These are phyloP conservation scores for Chlorokybus atmophyticus DNA, from an alignment of 139 green algal species.

Conservation along the genomic window DNA sequence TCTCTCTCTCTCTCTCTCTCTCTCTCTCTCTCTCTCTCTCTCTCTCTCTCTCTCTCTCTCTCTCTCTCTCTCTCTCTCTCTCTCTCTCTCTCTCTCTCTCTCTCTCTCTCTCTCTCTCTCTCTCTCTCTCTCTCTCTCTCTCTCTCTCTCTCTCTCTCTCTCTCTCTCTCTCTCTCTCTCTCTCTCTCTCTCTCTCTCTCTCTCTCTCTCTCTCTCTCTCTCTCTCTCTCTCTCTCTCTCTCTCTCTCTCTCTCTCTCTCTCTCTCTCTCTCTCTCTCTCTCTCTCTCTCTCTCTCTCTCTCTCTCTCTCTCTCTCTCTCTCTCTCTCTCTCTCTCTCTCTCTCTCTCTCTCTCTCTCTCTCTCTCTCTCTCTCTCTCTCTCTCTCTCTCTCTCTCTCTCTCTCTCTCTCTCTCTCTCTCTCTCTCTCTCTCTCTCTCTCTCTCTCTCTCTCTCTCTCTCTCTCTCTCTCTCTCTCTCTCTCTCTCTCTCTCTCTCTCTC, in stretches of 20 bases:
- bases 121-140: constrained; percentile 1
- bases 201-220: background rate
- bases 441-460: background rate
- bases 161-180: background rate
- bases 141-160: background rate
- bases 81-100: background rate
- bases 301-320: background rate
- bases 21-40: constrained; percentile 3
- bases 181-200: constrained; percentile 3
- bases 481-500: background rate
- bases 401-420: background rate
- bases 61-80: constrained; percentile 3
- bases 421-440: background rate
- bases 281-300: background rate
- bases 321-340: background rate
- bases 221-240: background rate
- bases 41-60: constrained; percentile 3
- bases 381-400: background rate
- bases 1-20: constrained; percentile 3
- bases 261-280: background rate
- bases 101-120: background rate
- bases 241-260: background rate
- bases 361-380: background rate
- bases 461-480: background rate
- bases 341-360: background rate